Conservation (phyloP, 2,329 filamentous ascomycete species). For the Aureobasidium vineae region DNA sequence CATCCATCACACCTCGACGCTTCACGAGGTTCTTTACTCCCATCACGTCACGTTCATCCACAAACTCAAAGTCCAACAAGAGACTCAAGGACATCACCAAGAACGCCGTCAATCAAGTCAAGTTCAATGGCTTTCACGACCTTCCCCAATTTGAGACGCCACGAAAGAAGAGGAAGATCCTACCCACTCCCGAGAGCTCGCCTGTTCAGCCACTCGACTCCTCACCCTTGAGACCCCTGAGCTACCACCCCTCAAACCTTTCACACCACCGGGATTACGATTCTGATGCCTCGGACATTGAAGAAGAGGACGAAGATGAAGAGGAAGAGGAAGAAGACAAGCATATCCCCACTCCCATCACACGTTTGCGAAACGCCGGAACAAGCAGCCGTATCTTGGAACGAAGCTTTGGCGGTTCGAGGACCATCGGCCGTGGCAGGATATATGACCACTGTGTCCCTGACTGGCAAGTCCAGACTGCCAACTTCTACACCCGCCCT, state of each 20-base stretch:
- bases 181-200: conserved; percentile 46
- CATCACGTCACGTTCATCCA: conserved; percentile 30
- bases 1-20: conserved; percentile 53
- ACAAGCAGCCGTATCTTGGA: conserved; percentile 43
- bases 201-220: conserved; percentile 34
- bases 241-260: conserved; percentile 19
- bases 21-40: conserved; percentile 55
- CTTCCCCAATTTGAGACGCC: conserved; percentile 33
- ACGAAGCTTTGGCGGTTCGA: conserved; percentile 48
- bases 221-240: conserved; percentile 24
- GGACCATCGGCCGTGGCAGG: conserved; percentile 43
- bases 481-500: conserved; percentile 58
- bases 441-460: conserved; percentile 46
- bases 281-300: conserved; percentile 12
- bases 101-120: conserved; percentile 44
- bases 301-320: conserved; percentile 25
- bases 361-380: conserved; percentile 40
- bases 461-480: conserved; percentile 58
- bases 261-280: conserved; percentile 4
- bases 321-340: conserved; percentile 41
- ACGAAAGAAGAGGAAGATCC: conserved; percentile 47
- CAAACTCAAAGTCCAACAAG: conserved; percentile 43
- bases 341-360: conserved; percentile 46
- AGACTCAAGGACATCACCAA: conserved; percentile 53
- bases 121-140: conserved; percentile 28